Percentiles rank a stretch among this genome's conserved stretches.
These are phyloP conservation scores for Phaeosphaeriaceae sp. DNA, from an alignment of 2,329 filamentous ascomycete species.

Conservation along the genomic window DNA sequence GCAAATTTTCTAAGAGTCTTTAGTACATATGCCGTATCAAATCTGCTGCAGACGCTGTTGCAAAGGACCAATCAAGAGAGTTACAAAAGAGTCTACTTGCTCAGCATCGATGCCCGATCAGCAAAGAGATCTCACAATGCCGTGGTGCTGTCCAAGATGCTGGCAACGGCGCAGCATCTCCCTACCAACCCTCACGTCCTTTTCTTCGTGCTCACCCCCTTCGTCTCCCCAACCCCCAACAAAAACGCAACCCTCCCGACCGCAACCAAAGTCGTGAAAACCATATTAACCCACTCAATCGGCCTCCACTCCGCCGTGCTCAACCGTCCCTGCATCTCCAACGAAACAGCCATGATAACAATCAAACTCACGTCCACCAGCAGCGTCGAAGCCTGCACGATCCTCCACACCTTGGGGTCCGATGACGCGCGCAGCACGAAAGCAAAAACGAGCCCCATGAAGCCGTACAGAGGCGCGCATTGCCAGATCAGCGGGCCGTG, in stretches of 20 bases:
- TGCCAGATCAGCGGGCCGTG: constrained; percentile 9
- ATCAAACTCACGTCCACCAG: constrained; percentile 12
- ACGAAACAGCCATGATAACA: background rate
- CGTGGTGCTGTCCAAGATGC: no score
- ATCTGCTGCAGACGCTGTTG: no score
- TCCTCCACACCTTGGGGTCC: constrained; percentile 15
- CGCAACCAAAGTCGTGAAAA: constrained; percentile 15
- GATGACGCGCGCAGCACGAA: constrained; percentile 10
- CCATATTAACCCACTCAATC: constrained; percentile 9
- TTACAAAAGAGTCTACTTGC: no score
- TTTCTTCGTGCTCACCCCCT: background rate
- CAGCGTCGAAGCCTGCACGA: constrained; percentile 15
- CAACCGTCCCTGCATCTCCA: constrained; percentile 3
- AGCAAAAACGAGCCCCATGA: constrained; percentile 11
- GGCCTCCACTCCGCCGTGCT: constrained; percentile 6
- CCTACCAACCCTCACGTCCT: background rate
- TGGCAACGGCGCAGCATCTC: no score
- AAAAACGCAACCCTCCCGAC: constrained; percentile 11
- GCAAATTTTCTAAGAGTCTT: no score
- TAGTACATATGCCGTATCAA: no score
- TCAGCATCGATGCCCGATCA: no score
- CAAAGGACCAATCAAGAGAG: no score
- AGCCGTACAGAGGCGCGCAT: constrained; percentile 9
- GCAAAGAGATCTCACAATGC: no score
- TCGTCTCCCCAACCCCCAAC: constrained; percentile 5